A percentile compares a stretch with the other conserved stretches of the same genome.
Evolutionary conservation across 73 alveolate species (phyloP).

Genomic region (Stentor roeselii): DNA sequence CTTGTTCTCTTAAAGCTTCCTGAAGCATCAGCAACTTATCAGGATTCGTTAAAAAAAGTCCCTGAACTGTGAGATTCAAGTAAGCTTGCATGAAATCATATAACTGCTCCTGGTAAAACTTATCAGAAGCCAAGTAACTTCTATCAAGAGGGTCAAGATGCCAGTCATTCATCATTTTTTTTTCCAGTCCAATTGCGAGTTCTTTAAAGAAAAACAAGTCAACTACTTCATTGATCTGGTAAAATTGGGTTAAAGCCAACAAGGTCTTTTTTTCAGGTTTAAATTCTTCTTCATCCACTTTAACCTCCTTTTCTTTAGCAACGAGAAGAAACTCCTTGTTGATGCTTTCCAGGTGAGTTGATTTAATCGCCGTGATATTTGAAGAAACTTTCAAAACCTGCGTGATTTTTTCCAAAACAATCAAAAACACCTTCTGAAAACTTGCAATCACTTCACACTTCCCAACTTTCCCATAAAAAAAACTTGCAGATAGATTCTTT

Average conservation of each 20-base stretch:
- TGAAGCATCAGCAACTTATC: slow-evolving; percentile 14
- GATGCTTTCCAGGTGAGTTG: neutral
- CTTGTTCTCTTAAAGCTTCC: slow-evolving; percentile 27
- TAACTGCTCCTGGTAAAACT: slow-evolving; percentile 1
- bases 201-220: neutral
- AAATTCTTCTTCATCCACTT: neutral
- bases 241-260: neutral
- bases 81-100: neutral
- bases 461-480: neutral
- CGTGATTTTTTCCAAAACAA: neutral
- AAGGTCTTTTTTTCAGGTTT: slow-evolving; percentile 3
- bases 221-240: neutral
- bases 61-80: slow-evolving; percentile 8
- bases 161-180: neutral
- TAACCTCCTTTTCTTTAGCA: neutral
- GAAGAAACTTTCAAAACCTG: neutral
- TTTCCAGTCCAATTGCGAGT: neutral
- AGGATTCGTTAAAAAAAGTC: slow-evolving; percentile 11
- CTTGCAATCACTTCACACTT: neutral
- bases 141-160: slow-evolving; percentile 28
- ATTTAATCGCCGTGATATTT: neutral
- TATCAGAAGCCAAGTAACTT: neutral
- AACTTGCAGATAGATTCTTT: neutral
- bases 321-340: neutral
- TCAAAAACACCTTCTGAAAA: neutral